Evolutionary conservation across 768 basidiomycete species (phyloP).

Genomic region (Lactifluus volemus): DNA sequence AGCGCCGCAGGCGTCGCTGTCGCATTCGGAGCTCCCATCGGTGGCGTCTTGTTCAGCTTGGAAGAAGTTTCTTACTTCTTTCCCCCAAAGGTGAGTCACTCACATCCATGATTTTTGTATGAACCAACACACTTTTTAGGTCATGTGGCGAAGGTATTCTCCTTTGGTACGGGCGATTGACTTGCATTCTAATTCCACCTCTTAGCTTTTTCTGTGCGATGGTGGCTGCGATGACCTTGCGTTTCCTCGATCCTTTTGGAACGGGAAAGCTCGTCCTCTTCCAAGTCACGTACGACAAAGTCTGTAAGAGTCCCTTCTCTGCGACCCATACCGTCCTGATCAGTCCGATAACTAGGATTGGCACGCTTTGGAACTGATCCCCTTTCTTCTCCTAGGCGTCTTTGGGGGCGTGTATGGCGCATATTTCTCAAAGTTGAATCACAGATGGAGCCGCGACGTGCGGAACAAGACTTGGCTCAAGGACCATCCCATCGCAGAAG

Average conservation of each 20-base stretch:
- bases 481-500: constrained; percentile 73
- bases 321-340: neutral
- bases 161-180: neutral
- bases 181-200: constrained; percentile 27
- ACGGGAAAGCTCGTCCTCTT: constrained; percentile 91
- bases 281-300: constrained; percentile 85
- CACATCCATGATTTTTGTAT: neutral
- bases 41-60: constrained; percentile 84
- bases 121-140: constrained; percentile 30
- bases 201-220: constrained; percentile 94
- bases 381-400: constrained; percentile 81
- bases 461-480: constrained; percentile 77
- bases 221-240: constrained; percentile 91
- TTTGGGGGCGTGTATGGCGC: constrained; percentile 94
- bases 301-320: constrained; percentile 21
- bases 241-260: constrained; percentile 91
- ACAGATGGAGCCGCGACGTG: constrained; percentile 77
- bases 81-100: constrained; percentile 66
- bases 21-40: constrained; percentile 94
- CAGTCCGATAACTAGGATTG: constrained; percentile 56
- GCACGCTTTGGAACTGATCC: constrained; percentile 82
- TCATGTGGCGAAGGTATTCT: constrained; percentile 86
- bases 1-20: constrained; percentile 97
- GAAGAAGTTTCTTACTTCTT: constrained; percentile 98
- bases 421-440: constrained; percentile 85